Conservation (phyloP, 306 rosid species). For the Hippophae tibetana region DNA sequence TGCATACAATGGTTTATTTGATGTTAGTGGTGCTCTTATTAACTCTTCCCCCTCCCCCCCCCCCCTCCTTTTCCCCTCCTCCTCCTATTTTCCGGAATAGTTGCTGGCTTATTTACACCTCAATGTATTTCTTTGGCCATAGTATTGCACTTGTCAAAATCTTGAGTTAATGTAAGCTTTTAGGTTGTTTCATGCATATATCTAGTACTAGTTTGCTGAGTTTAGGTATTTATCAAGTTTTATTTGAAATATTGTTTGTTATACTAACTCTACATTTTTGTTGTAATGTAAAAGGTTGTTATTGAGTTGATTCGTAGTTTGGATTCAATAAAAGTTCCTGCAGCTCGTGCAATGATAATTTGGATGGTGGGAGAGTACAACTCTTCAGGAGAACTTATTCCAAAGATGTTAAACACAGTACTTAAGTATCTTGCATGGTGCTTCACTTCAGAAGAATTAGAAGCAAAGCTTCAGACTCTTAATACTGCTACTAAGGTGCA, state of each 20-base stretch:
- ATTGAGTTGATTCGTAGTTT: slow-evolving; percentile 67
- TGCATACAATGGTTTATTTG: too few species aligned
- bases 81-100: too few species aligned
- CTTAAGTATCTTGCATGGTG: slow-evolving; percentile 76
- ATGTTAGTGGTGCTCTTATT: too few species aligned
- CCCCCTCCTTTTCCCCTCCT: too few species aligned
- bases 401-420: slow-evolving; percentile 66
- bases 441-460: slow-evolving; percentile 74
- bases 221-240: too few species aligned
- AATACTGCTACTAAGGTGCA: slow-evolving; percentile 72
- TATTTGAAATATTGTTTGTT: background rate
- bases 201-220: too few species aligned
- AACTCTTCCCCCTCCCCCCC: too few species aligned
- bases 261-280: slow-evolving; percentile 13
- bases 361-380: slow-evolving; percentile 96
- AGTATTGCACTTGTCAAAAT: too few species aligned
- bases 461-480: slow-evolving; percentile 89
- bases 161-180: too few species aligned
- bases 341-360: slow-evolving; percentile 83
- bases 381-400: slow-evolving; percentile 67
- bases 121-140: too few species aligned
- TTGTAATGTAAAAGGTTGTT: slow-evolving; percentile 49
- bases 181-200: too few species aligned
- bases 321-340: slow-evolving; percentile 70
- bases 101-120: too few species aligned